Conservation (phyloP, 1,139 yeast genomes). For the Magnusiomyces ingens region DNA sequence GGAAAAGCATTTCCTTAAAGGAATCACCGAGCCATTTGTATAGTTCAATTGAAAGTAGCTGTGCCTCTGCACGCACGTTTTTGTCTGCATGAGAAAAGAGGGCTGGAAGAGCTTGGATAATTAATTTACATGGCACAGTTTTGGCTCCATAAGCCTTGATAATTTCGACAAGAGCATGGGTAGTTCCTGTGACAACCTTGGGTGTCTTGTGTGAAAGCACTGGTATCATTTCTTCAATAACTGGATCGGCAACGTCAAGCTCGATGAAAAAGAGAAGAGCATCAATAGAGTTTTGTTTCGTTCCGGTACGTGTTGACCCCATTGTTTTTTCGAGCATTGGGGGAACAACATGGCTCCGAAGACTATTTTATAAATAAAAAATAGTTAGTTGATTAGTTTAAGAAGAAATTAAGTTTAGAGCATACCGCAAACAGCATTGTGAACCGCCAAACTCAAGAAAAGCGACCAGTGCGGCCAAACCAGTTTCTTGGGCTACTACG, state of each 20-base stretch:
- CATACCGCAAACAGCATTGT: constrained; percentile 28
- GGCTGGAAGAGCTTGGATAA: constrained; percentile 56
- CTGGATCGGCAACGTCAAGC: constrained; percentile 55
- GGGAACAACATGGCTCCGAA: constrained; percentile 44
- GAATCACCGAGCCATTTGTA: constrained; percentile 72
- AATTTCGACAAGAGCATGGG: constrained; percentile 49
- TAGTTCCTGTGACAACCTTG: constrained; percentile 67
- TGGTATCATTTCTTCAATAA: constrained; percentile 64
- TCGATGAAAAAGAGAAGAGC: constrained; percentile 60
- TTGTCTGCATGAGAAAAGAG: constrained; percentile 83
- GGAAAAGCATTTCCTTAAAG: constrained; percentile 53
- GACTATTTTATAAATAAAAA: constrained; percentile 12
- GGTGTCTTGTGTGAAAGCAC: constrained; percentile 61
- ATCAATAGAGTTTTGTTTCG: constrained; percentile 60
- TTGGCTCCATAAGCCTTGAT: constrained; percentile 65
- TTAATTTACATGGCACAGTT: constrained; percentile 53
- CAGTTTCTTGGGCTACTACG: constrained; percentile 90
- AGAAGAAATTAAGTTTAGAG: neutral
- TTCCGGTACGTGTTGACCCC: constrained; percentile 67
- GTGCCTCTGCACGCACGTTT: constrained; percentile 77
- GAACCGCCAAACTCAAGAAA: constrained; percentile 57
- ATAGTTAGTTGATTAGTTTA: neutral
- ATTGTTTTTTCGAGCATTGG: constrained; percentile 74
- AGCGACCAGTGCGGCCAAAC: constrained; percentile 50
- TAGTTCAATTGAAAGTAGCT: constrained; percentile 60